Evolutionary conservation across 257 asterid species (phyloP).

Genomic region (Lantana camara): DNA sequence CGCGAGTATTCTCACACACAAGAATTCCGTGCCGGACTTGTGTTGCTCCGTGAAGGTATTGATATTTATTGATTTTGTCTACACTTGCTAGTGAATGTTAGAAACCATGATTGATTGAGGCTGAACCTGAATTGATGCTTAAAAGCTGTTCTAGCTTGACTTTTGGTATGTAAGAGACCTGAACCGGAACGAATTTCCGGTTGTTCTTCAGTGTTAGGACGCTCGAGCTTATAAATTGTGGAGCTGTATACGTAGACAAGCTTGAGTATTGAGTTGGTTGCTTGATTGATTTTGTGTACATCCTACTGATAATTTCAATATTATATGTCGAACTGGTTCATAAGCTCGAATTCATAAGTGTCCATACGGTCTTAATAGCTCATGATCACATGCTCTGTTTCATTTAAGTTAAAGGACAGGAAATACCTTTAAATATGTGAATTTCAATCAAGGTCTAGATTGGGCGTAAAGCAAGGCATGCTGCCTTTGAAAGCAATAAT

Average conservation of each 20-base stretch:
- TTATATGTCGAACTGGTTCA: neutral
- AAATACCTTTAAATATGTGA: too few relatives aligned
- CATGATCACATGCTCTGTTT: too few relatives aligned
- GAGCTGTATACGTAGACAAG: too few relatives aligned
- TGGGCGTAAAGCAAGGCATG: too few relatives aligned
- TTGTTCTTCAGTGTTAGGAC: neutral
- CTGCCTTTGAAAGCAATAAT: too few relatives aligned
- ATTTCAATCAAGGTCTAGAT: too few relatives aligned
- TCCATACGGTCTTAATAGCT: too few relatives aligned
- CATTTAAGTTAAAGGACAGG: too few relatives aligned
- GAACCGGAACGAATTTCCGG: too few relatives aligned
- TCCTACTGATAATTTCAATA: neutral
- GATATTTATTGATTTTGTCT: neutral
- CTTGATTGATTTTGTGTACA: neutral
- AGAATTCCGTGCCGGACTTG: slow-evolving; percentile 78
- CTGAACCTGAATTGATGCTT: neutral
- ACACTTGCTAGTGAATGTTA: neutral
- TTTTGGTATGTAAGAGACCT: too few relatives aligned
- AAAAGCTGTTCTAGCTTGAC: neutral
- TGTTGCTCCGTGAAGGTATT: slow-evolving; percentile 80
- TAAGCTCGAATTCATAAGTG: too few relatives aligned
- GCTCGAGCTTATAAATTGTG: too few relatives aligned
- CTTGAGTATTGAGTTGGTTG: neutral
- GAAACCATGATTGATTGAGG: neutral
- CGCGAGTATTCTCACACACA: slow-evolving; percentile 70